Base-by-base conservation (phyloP, 2,329 filamentous ascomycete species). In the Trichoderma arundinaceum region DNA sequence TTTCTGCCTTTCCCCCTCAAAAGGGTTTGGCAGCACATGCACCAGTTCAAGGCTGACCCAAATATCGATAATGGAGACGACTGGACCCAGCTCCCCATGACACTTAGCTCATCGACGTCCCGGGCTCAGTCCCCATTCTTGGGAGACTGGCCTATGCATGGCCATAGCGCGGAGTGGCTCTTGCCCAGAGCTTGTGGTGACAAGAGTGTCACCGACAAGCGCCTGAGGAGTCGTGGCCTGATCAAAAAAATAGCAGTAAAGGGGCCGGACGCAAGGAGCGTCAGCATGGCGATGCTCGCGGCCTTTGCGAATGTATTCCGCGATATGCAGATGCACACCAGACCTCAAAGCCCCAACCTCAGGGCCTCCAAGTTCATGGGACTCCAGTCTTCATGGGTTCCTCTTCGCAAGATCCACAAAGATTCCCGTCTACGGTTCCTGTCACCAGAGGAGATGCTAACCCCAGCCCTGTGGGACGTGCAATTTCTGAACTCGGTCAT, bases 181-280 rank as follows among this genome's bases (percentile, higher is more conserved):
- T 81, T 88, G 48, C 87, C 90, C 1, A 88, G 87, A 70, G 91
- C 90, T 1, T 92, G 88, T 72, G 84, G 85, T 3, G 81, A 85
- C 3, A 85, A 85, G 39, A 86, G 87, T 53, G 76, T 85, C 13
- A 83, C 91, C 41, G 90, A 91, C 71, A 84, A 87, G 74, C 84
- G 91, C n/a, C 82, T 94, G n/a, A 84, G 83, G 67, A 94, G 91
- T 72, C 85, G 91, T 63, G 91, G 91, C 0, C 80, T 94, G 9
- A 83, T 94, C 46, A 87, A 86, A 71, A 86, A 82, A 1, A 80
- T 93, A 19, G 81, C 81, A 0, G 80, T 94, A 38, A 83, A 80
- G 44, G 85, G 87, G 0, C 80, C 86, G 1, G 89, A 90, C 72
- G 88, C 90, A 7, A 81, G 86, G 58, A 90, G 90, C 66, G 86